These are phyloP conservation scores for Moelleriella libera DNA, from an alignment of 2,329 filamentous ascomycete genomes.

Conservation along the genomic window DNA sequence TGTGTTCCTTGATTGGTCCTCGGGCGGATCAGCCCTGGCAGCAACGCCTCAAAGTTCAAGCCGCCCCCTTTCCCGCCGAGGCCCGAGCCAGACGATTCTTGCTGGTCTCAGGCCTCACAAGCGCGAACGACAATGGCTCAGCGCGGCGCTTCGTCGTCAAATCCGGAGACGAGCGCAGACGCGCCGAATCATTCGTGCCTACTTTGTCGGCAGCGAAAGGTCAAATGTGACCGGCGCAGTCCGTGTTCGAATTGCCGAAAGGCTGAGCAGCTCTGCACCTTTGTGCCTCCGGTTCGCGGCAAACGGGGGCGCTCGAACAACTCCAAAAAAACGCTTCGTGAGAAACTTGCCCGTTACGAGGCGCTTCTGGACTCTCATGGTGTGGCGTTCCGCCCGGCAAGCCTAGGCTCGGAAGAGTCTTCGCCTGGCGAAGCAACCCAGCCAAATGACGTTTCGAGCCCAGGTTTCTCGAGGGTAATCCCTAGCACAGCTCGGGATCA, in stretches of 20 bases:
- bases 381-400: neutral
- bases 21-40: too few relatives aligned
- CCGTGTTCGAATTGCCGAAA: conserved; percentile 31
- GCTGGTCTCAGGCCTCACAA: too few relatives aligned
- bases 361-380: conserved; percentile 5
- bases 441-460: neutral
- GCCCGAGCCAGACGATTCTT: too few relatives aligned
- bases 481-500: neutral
- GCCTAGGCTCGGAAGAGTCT: neutral
- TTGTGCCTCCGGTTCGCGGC: conserved; percentile 13
- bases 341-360: conserved; percentile 47
- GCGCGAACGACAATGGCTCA: neutral
- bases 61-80: too few relatives aligned
- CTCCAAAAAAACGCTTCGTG: conserved; percentile 35
- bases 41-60: too few relatives aligned
- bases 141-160: neutral
- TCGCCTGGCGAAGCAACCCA: neutral
- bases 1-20: too few relatives aligned
- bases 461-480: neutral
- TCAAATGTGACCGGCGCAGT: conserved; percentile 24
- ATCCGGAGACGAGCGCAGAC: neutral
- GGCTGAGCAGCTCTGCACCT: conserved; percentile 19
- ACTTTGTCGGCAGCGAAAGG: conserved; percentile 22
- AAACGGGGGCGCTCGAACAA: conserved; percentile 11
- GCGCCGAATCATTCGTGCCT: conserved; percentile 14